Base-by-base conservation (phyloP, 2,329 filamentous ascomycete species). In the Ceratocystis albifundus region DNA sequence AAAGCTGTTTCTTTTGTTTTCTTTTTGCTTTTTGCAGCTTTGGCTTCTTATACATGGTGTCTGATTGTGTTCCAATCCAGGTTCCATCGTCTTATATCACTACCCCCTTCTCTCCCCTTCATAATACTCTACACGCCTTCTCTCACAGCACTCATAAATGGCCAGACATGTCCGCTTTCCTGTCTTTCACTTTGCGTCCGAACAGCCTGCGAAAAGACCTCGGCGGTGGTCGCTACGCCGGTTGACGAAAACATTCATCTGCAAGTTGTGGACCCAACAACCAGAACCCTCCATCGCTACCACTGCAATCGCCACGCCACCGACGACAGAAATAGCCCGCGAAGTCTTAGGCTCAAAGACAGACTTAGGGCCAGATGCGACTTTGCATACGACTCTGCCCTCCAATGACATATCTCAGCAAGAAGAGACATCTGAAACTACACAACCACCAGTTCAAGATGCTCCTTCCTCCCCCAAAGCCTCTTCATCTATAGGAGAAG, bases 151-250 rank as follows among this genome's bases (percentile, higher is more conserved):
- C 25, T 57, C 53, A 57, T 57, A 57, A 57, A 57, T 57, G 53
- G 53, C 53, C 53, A 57, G 53, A 32, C 53, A 57, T 57, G 53
- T 57, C 22, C 53, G 53, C 53, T 57, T 57, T 57, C 53, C 25
- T 57, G 2, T 12, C 30, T 28, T 57, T 30, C 53, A 22, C 53
- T 57, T 28, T 17, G 3, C 53, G 30, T 22, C 53, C 53, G 53
- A 32, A 30, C 22, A 57, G 12, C 53, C 53, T 28, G 25, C 53
- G 30, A 57, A 57, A 57, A 30, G 22, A 12, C 22, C 22, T 28
- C 53, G 53, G 53, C 25, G 22, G 25, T 57, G 53, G 53, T 57
- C 53, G 53, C 53, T 57, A 28, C 53, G 53, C 53, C 53, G 53
- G 53, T 28, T 57, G 25, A 57, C 53, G 8, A 57, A 57, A 28